A percentile compares a stretch with the other conserved stretches of the same genome.
Evolutionary conservation across 306 rosid genomes (phyloP).

Genomic region (Corylus americana): DNA sequence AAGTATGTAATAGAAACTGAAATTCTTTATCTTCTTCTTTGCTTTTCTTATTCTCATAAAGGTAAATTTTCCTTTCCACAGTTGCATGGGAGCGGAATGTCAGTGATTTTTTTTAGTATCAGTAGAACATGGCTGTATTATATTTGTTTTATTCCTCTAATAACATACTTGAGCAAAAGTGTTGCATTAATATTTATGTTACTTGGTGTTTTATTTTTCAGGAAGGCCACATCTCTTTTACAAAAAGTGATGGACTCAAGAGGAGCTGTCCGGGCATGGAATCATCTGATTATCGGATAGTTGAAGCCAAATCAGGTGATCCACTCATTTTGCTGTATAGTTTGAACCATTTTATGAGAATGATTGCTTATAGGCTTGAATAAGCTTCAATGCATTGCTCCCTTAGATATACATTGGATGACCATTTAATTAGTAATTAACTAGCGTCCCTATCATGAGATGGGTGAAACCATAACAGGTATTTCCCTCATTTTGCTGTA

Average conservation of each 20-base stretch:
- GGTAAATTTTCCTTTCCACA: conserved; percentile 11
- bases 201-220: conserved; percentile 31
- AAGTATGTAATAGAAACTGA: conserved; percentile 42
- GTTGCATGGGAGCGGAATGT: conserved; percentile 13
- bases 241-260: conserved; percentile 57
- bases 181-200: conserved; percentile 17
- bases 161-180: not conserved
- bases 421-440: not conserved
- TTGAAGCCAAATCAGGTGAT: conserved; percentile 60
- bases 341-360: conserved; percentile 13
- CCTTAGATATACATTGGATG: not conserved
- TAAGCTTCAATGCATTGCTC: conserved; percentile 6
- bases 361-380: conserved; percentile 9
- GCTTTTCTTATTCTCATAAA: conserved; percentile 13
- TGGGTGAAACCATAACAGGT: not conserved
- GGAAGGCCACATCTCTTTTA: conserved; percentile 41
- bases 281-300: conserved; percentile 49
- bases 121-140: conserved; percentile 11
- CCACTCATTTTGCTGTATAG: conserved; percentile 17
- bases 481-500: not conserved
- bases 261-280: conserved; percentile 50
- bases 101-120: conserved; percentile 5
- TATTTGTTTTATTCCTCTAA: conserved; percentile 6
- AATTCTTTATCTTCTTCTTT: conserved; percentile 15
- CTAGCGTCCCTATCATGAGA: not conserved